These are phyloP conservation scores for Colletotrichum viniferum DNA, from an alignment of 2,329 filamentous ascomycete species.

Conservation along the genomic window DNA sequence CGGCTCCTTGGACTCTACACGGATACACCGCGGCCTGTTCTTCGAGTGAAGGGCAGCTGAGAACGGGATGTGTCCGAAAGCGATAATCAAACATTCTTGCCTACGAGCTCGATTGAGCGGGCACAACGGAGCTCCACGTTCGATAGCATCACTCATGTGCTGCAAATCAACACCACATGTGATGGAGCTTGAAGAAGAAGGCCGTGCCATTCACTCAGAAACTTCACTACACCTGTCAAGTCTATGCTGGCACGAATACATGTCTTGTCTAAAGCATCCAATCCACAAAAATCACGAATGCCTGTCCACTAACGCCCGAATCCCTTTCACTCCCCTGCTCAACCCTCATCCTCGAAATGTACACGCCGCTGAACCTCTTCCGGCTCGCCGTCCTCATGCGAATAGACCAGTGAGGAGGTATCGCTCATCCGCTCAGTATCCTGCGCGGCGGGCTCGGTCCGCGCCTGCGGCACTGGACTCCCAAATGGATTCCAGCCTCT, in stretches of 20 bases:
- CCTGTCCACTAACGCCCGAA: not conserved
- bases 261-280: not conserved
- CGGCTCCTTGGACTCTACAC: too few species aligned
- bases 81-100: not conserved
- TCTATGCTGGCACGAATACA: not conserved
- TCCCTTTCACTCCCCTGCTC: not conserved
- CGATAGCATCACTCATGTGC: accelerated
- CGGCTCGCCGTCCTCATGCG: not conserved
- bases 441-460: not conserved
- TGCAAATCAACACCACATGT: accelerated
- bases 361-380: not conserved
- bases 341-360: not conserved
- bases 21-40: not conserved
- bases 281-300: accelerated
- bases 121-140: not conserved
- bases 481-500: not conserved
- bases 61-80: not conserved
- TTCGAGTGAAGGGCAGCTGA: not conserved
- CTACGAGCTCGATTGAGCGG: not conserved
- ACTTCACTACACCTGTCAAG: accelerated
- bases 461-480: not conserved
- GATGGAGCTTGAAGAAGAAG: accelerated
- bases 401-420: not conserved
- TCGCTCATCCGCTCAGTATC: not conserved
- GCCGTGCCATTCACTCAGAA: not conserved